phyloP scores from a whole-genome alignment of 139 green algal genomes.

The Ettlia oleoabundans region DNA sequence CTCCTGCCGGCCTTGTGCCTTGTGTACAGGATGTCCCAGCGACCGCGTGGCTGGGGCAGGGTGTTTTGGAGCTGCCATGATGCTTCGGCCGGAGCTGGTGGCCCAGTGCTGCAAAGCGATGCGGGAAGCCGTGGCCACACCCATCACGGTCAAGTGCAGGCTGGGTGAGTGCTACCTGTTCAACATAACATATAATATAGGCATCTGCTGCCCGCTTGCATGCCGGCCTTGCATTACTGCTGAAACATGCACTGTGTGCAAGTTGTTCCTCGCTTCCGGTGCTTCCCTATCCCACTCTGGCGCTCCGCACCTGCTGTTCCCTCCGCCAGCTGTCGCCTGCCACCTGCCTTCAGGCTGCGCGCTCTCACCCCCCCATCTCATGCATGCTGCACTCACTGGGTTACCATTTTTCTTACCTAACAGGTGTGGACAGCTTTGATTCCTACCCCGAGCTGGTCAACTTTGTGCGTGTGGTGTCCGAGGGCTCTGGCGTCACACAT shows the following conservation, averaged over 20 bases:
- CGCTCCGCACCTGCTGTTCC: too few relatives aligned
- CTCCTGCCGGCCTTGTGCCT: too few relatives aligned
- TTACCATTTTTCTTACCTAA: too few relatives aligned
- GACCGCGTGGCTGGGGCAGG: constrained; percentile 88
- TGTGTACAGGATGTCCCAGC: constrained; percentile 80
- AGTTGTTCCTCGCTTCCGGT: too few relatives aligned
- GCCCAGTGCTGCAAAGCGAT: constrained; percentile 76
- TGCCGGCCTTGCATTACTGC: too few relatives aligned
- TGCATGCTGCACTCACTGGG: neutral
- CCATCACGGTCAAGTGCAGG: constrained; percentile 90
- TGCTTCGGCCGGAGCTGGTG: constrained; percentile 83
- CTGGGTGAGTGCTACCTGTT: constrained; percentile 69
- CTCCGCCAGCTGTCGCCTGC: too few relatives aligned
- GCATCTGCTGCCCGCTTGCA: neutral
- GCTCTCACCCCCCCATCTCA: neutral
- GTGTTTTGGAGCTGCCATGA: constrained; percentile 92
- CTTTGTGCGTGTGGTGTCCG: constrained; percentile 79
- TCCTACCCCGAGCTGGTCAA: constrained; percentile 70
- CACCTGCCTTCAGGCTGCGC: neutral
- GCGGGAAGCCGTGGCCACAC: constrained; percentile 39
- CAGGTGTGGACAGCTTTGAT: constrained; percentile 77
- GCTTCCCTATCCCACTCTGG: too few relatives aligned
- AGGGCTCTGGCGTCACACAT: constrained; percentile 68
- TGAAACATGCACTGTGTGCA: too few relatives aligned
- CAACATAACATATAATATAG: too few relatives aligned